Base-by-base conservation (phyloP, 371 early-diverging fungal species). In the Aphelidium insulamus region DNA sequence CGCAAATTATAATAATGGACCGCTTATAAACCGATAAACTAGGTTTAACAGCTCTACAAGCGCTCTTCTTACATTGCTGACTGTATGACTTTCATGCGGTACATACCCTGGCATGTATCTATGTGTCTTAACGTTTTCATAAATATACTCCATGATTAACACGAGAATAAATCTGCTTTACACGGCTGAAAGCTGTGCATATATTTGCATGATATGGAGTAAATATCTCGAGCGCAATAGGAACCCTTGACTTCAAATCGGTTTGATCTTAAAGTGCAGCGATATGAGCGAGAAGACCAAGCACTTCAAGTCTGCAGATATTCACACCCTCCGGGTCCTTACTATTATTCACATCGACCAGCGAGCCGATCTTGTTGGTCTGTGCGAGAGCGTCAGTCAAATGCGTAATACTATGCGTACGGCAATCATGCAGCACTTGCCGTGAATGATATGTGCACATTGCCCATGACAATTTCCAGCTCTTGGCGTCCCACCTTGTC, bases 291-390 rank as follows among this genome's bases (percentile, higher is more conserved):
- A 86, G 43, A 92, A 82, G 6, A 95, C 78, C 34, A 90, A 62
- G 38, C 85, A 85, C 50, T 86, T 88, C 27, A 95, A 65, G 50
- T 95, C 94, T 54, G 38, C 91, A 84, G 15, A 73, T 72, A 20
- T 80, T 73, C 18, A 95, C 61, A 16, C 91, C 94, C 32, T 90
- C 91, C 9, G 92, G 88, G 46, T 95, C 97, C 28, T 80, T 61
- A 37, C 80, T 77, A 7, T 72, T 66, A 30, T 76, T 69, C 0
- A 91, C 83, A 41, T 95, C 91, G 3, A 71, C 72, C 36, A 95
- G 59, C 5, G 91, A 85, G 2, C 83, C 76, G 22, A 95, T 66
- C 48, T 88, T 88, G 34, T 81, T 62, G 1, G 92, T 88, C 74
- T 84, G 45, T 14, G 11, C 14, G 17, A 11, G 10, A 10, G 32